Base-by-base conservation (phyloP, 768 basidiomycete genomes). In the Suillus clintonianus region DNA sequence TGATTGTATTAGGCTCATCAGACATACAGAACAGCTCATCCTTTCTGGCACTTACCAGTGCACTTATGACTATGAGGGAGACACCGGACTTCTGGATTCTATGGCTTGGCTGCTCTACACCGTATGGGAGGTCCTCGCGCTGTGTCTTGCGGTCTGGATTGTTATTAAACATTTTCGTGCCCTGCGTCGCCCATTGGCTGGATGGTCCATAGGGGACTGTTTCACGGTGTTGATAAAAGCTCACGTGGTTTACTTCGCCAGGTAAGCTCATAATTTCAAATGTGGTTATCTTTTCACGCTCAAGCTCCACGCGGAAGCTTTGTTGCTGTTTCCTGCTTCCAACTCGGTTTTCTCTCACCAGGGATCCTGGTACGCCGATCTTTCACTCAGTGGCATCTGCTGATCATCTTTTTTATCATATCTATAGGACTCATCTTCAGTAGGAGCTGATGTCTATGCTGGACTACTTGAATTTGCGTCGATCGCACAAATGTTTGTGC, bases 111-210 rank as follows among this genome's bases (percentile, higher is more conserved):
- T 36, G 3, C 53, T 54, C 13, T 34, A 30, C 13, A 54, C 53
- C 36, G n/a, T 22, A 54, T 54, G 53, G 53, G 53, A 54, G 32
- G 34, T 36, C 34, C n/a, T 54, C 13, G 53, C 53, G 14, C n/a
- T 54, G 13, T 54, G 34, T 54, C 53, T 54, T 54, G 51, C 51
- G 34, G 19, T n/a, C 32, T 54, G 51, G 51, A 54, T 54, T n/a
- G 34, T 13, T 36, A n/a, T 54, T 22, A 54, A 54, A 22, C 53
- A 54, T 34, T 54, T 36, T 34, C 53, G 53, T 22, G 34, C n/a
- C 22, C 53, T 54, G 34, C 53, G 19, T 13, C 34, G 3, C n/a
- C 13, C n/a, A 2, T n/a, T 19, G 34, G 7, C 34, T n/a, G 2
- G 6, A 54, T n/a, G 34, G 34, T 7, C 34, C n/a, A 22, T 36